Base-by-base conservation (phyloP, 108 stramenopile genomes). In the Cyclotella sp. region DNA sequence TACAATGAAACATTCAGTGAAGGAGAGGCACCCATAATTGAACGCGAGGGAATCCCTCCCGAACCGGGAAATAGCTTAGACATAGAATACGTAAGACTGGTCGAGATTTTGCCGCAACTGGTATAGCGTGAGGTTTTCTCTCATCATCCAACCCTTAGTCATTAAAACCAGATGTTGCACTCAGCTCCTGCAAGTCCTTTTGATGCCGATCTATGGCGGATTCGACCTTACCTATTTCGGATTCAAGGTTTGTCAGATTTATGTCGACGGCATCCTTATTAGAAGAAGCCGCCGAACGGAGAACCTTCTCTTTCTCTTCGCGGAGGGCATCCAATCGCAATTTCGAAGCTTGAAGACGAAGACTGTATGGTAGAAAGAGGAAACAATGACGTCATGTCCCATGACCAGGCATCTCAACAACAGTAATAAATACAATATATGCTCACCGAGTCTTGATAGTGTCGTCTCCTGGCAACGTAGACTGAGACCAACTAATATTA, bases 261-360 rank as follows among this genome's bases (percentile, higher is more conserved):
- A 13, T 18, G 34, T 68, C 52, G n/a, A 4, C 49, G 13, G 68
- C n/a, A 12, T 3, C 24, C 13, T 42, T 30, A 18, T 26, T 26
- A 28, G 22, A 14, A 2, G 22, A 7, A 0, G 57, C 27, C 26
- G 15, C 40, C 40, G 61, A 63, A 2, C 24, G 13, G 12, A 66
- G 21, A 2, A 63, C 4, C 22, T 63, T 62, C 15, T 63, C 30
- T 45, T 51, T 75, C 40, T 66, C 64, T 55, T 75, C 55, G 24
- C 18, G 12, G n/a, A 74, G 43, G 39, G 64, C 63, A 28, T 52
- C 42, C 24, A 75, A 41, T 43, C 63, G 27, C 64, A 75, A 49
- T 44, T 58, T 51, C n/a, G 55, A 63, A 18, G 74, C 74, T 66
- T 75, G 45, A 41, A 66, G 30, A 39, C 61, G 64, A 42, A 66